Percentiles rank a stretch among this genome's conserved stretches.
phyloP scores from a whole-genome alignment of 305 asterid genomes.

The Rubia occidens region DNA sequence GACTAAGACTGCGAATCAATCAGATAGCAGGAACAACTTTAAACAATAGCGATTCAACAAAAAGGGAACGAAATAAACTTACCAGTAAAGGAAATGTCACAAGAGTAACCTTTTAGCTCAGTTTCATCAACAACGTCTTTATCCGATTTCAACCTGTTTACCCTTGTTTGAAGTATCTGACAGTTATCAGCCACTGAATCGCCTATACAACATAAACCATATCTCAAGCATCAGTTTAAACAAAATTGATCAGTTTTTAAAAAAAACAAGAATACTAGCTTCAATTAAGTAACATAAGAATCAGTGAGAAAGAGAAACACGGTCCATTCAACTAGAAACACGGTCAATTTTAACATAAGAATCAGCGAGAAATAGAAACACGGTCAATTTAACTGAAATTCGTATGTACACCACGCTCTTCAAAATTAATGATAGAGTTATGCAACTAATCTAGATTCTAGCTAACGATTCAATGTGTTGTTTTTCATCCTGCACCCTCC shows the following conservation, averaged over 20 bases:
- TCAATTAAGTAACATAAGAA: too few species aligned
- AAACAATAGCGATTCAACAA: neutral
- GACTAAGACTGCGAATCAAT: neutral
- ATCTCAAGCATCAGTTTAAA: neutral
- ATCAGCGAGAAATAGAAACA: too few species aligned
- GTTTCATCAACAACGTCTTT: constrained; percentile 45
- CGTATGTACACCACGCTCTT: too few species aligned
- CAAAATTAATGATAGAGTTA: too few species aligned
- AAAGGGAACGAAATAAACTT: neutral
- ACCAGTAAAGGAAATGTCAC: constrained; percentile 31
- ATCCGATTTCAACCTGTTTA: constrained; percentile 63
- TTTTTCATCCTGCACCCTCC: too few species aligned
- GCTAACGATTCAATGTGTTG: too few species aligned
- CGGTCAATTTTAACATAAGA: too few species aligned
- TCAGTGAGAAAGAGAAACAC: too few species aligned
- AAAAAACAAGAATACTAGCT: too few species aligned
- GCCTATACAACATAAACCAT: constrained; percentile 43
- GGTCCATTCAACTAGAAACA: too few species aligned
- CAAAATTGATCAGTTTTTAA: neutral
- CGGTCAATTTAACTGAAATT: too few species aligned
- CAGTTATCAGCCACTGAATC: constrained; percentile 84
- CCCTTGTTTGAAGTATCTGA: constrained; percentile 92
- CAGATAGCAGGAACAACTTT: neutral
- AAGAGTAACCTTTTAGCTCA: constrained; percentile 59
- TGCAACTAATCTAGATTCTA: too few species aligned